A percentile compares a stretch with the other conserved stretches of the same genome.
Evolutionary conservation across 768 basidiomycete genomes (phyloP).

Genomic region (Termitomyces titanicus): DNA sequence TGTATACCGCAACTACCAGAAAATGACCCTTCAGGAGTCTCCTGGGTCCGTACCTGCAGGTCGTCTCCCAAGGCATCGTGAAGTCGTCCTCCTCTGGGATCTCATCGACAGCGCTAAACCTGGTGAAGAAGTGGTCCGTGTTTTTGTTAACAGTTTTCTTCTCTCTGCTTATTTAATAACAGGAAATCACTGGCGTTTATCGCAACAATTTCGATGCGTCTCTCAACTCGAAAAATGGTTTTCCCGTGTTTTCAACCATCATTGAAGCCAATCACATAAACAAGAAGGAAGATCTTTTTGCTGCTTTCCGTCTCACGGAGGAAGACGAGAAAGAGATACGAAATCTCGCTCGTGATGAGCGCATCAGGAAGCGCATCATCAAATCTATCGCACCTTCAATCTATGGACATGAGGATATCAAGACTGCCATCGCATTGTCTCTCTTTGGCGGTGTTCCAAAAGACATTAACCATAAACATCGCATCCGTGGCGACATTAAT

Average conservation of each 20-base stretch:
- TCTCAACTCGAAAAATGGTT: conserved; percentile 97
- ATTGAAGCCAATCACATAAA: conserved; percentile 98
- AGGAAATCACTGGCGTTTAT: conserved; percentile 98
- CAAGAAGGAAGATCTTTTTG: conserved; percentile 98
- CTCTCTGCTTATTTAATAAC: conserved; percentile 8
- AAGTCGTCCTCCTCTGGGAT: conserved; percentile 97
- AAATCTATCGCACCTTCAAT: conserved; percentile 99
- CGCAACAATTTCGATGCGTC: conserved; percentile 99
- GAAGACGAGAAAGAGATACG: conserved; percentile 96
- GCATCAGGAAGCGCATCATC: conserved; percentile 95
- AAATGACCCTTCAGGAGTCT: conserved; percentile 97
- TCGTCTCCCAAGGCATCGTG: conserved; percentile 93
- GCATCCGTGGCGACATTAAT: conserved; percentile 97
- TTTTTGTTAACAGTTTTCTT: neutral
- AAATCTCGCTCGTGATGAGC: conserved; percentile 81
- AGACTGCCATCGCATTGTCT: conserved; percentile 92
- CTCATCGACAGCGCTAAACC: conserved; percentile 98
- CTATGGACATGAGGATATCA: conserved; percentile 99
- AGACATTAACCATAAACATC: conserved; percentile 94
- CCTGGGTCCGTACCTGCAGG: conserved; percentile 98
- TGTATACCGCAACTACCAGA: conserved; percentile 97
- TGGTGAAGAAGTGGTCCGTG: conserved; percentile 90
- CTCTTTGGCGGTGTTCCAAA: conserved; percentile 94
- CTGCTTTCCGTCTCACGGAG: conserved; percentile 96
- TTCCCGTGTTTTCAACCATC: conserved; percentile 98